These are phyloP conservation scores for Allantophomopsis lycopodina DNA, from an alignment of 2,329 filamentous ascomycete species.

Conservation along the genomic window DNA sequence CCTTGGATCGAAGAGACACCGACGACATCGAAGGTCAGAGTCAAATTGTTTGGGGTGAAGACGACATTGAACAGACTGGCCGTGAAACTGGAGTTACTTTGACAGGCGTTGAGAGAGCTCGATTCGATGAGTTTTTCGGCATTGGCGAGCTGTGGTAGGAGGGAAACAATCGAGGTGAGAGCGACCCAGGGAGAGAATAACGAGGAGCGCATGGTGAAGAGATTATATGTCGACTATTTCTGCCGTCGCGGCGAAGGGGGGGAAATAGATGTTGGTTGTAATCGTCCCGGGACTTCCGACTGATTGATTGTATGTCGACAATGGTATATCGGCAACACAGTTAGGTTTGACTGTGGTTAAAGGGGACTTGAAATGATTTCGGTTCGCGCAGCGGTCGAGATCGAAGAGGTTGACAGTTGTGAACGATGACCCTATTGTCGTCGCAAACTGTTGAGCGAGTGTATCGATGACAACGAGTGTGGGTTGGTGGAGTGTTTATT, in stretches of 20 bases:
- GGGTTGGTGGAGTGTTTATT: too few relatives aligned
- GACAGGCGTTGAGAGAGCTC: constrained; percentile 73
- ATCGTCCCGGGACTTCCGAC: constrained; percentile 10
- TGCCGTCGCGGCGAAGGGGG: neutral
- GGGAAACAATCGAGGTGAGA: constrained; percentile 13
- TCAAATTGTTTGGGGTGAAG: constrained; percentile 63
- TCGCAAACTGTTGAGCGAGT: constrained; percentile 1
- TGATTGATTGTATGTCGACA: constrained; percentile 3
- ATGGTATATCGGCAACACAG: neutral
- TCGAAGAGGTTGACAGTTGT: neutral
- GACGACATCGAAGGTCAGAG: constrained; percentile 60
- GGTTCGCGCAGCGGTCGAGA: too few relatives aligned
- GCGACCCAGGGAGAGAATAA: constrained; percentile 13
- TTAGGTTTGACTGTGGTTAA: too few relatives aligned
- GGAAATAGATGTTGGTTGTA: neutral
- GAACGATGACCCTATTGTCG: neutral
- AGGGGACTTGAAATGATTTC: too few relatives aligned
- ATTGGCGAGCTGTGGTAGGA: constrained; percentile 10
- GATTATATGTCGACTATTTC: constrained; percentile 6
- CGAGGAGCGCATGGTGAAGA: constrained; percentile 14
- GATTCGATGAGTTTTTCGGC: constrained; percentile 42
- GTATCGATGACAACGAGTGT: neutral
- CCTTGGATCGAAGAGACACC: constrained; percentile 76
- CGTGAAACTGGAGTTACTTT: constrained; percentile 72
- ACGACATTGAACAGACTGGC: constrained; percentile 80